Evolutionary conservation across 148 eudicot species (phyloP), one percentile per base, ranked within the genome.

Genomic region (Chenopodium formosanum): DNA sequence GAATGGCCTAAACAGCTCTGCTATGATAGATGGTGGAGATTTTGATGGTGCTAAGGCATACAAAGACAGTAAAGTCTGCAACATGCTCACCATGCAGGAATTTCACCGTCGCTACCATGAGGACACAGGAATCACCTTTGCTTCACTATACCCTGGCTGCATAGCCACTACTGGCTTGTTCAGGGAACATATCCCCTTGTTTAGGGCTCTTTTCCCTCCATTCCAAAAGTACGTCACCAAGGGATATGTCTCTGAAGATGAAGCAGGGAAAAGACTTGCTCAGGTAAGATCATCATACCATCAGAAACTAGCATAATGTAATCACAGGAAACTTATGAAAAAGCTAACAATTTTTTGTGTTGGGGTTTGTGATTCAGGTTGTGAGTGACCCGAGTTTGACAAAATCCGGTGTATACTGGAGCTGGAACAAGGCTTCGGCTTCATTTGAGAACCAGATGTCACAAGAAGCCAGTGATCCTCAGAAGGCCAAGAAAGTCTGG

Each of bases 71-170:
- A 94, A 94, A 86, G 97, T 94, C 1, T 94, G 98, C 84, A 94
- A 94, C 88, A 94, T 94, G 98, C 94, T 94, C 2, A 91, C 94
- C 1, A 94, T 94, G 97, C 98, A 94, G 82, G 97, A 94, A 76
- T 91, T 94, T 86, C 97, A 94, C 79, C 78, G 88, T 7, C 89
- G 95, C 0, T 94, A 75, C 87, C 94, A 94, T 20, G 97, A 94
- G 70, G 98, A 92, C 11, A 91, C 92, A 0, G 95, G 95, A 9
- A 89, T 94, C 81, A 87, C 91, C 2, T 94, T 94, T 37, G 90
- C 97, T 1, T 94, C 98, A 20, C 91, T 94, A 44, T 94, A 94
- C 86, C 98, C 98, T 0, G 98, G 98, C 10, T 92, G 98, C 83
- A 92, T 94, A 73, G 98, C 98, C 13, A 92, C 93, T 20, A 94